Evolutionary conservation across 352 stramenopile species (phyloP).

Genomic region (Plasmopara halstedii): DNA sequence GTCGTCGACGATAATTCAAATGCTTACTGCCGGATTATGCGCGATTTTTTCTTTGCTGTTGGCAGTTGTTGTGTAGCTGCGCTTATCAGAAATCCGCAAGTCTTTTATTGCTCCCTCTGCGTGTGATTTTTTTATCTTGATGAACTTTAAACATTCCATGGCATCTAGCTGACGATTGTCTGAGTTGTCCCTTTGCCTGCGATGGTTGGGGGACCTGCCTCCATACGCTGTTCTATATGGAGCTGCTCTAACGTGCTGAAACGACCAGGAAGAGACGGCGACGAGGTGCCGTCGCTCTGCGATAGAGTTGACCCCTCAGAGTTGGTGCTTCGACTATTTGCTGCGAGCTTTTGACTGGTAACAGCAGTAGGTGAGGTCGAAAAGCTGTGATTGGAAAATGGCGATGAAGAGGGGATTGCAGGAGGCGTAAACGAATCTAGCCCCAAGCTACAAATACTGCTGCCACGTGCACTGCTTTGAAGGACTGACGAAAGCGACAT

Average conservation of each 20-base stretch:
- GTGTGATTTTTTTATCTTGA: conserved; percentile 10
- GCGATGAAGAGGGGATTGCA: conserved; percentile 12
- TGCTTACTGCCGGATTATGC: conserved; percentile 18
- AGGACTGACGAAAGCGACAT: conserved; percentile 16
- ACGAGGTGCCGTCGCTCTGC: conserved; percentile 5
- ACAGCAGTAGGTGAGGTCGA: conserved; percentile 7
- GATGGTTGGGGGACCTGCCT: conserved; percentile 1
- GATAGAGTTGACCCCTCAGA: conserved; percentile 1
- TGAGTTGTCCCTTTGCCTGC: conserved; percentile 15
- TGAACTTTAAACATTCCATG: conserved; percentile 20
- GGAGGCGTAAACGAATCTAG: conserved; percentile 16
- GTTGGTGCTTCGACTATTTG: neutral
- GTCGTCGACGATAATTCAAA: conserved; percentile 14
- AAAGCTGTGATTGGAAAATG: conserved; percentile 6
- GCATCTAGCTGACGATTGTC: conserved; percentile 28
- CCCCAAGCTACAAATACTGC: conserved; percentile 19
- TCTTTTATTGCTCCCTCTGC: conserved; percentile 1
- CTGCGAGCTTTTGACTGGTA: conserved; percentile 4
- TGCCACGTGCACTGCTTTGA: conserved; percentile 10
- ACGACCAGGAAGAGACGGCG: conserved; percentile 13
- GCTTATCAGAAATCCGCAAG: conserved; percentile 7
- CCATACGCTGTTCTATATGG: neutral
- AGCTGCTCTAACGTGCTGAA: conserved; percentile 12
- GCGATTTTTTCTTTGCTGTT: conserved; percentile 15
- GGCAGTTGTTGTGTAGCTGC: conserved; percentile 10